A percentile compares a stretch with the other conserved stretches of the same genome.
Evolutionary conservation across 1,284 basidiomycete species (phyloP).

Genomic region (Puccinia novopanici): DNA sequence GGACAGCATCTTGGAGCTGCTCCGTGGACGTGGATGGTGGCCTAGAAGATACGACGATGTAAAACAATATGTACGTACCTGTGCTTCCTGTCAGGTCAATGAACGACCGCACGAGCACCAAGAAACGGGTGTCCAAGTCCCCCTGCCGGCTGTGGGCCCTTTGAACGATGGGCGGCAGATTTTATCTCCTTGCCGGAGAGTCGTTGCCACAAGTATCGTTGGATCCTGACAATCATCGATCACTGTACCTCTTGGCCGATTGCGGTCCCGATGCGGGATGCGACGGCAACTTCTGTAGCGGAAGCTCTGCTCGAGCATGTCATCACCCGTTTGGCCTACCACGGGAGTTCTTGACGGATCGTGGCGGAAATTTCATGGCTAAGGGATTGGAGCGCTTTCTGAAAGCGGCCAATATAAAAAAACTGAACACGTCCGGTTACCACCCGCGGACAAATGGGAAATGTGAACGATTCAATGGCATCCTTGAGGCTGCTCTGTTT

Average conservation of each 20-base stretch:
- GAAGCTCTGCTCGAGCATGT: background rate
- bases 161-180: background rate
- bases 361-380: background rate
- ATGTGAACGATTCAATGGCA: background rate
- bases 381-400: background rate
- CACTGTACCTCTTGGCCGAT: background rate
- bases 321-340: background rate
- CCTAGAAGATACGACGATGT: too few species aligned
- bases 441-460: background rate
- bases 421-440: background rate
- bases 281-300: too few species aligned
- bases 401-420: background rate
- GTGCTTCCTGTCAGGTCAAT: background rate
- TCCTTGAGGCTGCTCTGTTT: too few species aligned
- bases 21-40: too few species aligned
- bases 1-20: too few species aligned
- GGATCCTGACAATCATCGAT: background rate
- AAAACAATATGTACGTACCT: background rate
- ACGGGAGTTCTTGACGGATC: background rate
- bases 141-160: too few species aligned
- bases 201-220: background rate
- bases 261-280: background rate
- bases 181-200: background rate
- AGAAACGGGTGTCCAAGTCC: background rate
- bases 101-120: background rate